Percentiles rank a stretch among this genome's conserved stretches.
Conservation (phyloP, 306 rosid species). For the Sesbania bispinosa region DNA sequence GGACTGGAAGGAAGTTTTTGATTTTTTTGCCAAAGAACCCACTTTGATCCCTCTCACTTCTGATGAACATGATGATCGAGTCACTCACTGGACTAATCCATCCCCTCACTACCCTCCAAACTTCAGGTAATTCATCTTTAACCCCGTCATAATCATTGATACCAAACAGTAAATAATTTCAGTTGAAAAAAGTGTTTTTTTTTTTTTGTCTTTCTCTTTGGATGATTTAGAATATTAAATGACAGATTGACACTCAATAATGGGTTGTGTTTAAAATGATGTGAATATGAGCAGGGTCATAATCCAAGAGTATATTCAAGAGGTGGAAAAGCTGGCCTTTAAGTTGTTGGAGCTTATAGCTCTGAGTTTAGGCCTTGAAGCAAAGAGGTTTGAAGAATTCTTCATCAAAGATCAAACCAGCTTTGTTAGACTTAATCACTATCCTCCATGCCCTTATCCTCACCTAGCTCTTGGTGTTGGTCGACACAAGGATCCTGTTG, state of each 20-base stretch:
- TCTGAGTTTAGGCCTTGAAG: slow-evolving; percentile 50
- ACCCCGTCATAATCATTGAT: not conserved
- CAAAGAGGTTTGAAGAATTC: slow-evolving; percentile 36
- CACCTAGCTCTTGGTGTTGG: slow-evolving; percentile 73
- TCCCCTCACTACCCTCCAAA: slow-evolving; percentile 48
- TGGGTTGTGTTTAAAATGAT: too few relatives aligned
- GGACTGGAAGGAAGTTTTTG: slow-evolving; percentile 80
- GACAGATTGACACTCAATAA: too few relatives aligned
- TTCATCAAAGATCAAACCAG: slow-evolving; percentile 51
- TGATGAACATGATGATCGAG: slow-evolving; percentile 27
- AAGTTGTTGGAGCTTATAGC: slow-evolving; percentile 55
- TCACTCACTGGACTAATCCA: slow-evolving; percentile 41
- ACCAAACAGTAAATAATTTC: not conserved
- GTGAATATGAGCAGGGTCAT: slow-evolving; percentile 36
- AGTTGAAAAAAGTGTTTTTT: too few relatives aligned
- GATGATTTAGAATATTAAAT: too few relatives aligned
- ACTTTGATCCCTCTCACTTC: slow-evolving; percentile 34
- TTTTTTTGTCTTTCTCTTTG: too few relatives aligned
- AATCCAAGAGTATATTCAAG: slow-evolving; percentile 45
- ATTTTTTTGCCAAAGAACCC: slow-evolving; percentile 40
- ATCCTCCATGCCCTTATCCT: slow-evolving; percentile 65
- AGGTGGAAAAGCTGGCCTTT: slow-evolving; percentile 41
- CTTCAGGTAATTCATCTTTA: slow-evolving; percentile 37
- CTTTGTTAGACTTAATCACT: slow-evolving; percentile 41
- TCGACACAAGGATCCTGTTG: slow-evolving; percentile 59